phyloP scores from a whole-genome alignment of 768 basidiomycete species.

The Boletus rubroflammeus region DNA sequence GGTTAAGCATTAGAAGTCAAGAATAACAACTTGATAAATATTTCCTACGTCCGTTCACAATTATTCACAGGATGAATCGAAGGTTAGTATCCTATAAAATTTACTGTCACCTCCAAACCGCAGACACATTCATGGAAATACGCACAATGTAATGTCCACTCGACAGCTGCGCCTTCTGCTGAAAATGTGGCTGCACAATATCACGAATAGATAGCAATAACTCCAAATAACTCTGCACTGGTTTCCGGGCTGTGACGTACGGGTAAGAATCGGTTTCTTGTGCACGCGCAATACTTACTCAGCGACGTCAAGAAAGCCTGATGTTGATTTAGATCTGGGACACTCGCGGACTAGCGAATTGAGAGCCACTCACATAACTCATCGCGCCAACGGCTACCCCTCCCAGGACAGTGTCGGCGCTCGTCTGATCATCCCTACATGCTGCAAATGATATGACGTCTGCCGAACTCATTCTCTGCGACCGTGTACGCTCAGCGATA shows the following conservation, averaged over 20 bases:
- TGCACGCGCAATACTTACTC: constrained; percentile 26
- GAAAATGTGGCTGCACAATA: constrained; percentile 56
- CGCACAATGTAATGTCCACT: constrained; percentile 66
- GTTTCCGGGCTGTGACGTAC: constrained; percentile 38
- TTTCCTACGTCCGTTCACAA: not conserved
- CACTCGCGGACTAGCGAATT: too few species aligned
- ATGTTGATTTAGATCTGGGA: constrained; percentile 1
- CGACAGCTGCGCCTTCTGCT: constrained; percentile 70
- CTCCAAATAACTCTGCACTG: constrained; percentile 62
- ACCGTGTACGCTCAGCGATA: constrained; percentile 31
- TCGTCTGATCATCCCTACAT: constrained; percentile 68
- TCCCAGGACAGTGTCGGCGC: constrained; percentile 62
- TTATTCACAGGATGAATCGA: constrained; percentile 30
- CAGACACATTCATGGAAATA: not conserved
- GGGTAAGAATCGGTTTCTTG: not conserved
- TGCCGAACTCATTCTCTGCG: constrained; percentile 55
- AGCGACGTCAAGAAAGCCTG: constrained; percentile 62
- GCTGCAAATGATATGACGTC: constrained; percentile 82
- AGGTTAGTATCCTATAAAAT: constrained; percentile 24
- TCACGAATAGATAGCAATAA: constrained; percentile 55
- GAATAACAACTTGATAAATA: constrained; percentile 6
- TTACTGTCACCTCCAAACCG: not conserved
- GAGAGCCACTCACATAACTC: constrained; percentile 58
- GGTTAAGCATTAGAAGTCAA: not conserved
- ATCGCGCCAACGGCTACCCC: constrained; percentile 74